These are phyloP conservation scores for Tephrocybe sp. DNA, from an alignment of 768 basidiomycete species.

Conservation along the genomic window DNA sequence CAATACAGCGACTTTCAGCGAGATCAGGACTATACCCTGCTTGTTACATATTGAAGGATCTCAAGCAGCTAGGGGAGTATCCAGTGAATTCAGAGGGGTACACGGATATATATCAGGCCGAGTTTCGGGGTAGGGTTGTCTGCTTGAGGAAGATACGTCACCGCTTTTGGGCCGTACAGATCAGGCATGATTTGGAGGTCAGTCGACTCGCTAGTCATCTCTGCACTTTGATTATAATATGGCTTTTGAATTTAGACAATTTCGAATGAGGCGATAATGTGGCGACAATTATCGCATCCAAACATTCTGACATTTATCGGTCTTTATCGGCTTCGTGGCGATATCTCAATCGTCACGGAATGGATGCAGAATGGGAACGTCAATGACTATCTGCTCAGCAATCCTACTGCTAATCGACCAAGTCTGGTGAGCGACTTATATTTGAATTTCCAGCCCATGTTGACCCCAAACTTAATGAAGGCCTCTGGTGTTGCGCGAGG, in stretches of 20 bases:
- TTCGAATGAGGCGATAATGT: conserved; percentile 2
- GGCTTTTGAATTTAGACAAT: neutral
- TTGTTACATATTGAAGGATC: neutral
- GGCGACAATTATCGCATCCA: neutral
- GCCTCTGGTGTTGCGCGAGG: neutral
- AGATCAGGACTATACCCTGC: neutral
- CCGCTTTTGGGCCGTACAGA: too few species aligned
- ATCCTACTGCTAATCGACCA: neutral
- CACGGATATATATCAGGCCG: neutral
- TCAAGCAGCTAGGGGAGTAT: neutral
- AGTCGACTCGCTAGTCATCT: neutral
- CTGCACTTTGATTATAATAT: neutral
- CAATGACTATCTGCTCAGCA: neutral
- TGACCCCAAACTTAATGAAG: neutral
- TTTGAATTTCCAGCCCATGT: neutral
- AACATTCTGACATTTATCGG: neutral
- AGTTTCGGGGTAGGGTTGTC: conserved; percentile 1
- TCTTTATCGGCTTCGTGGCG: neutral
- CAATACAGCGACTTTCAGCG: neutral
- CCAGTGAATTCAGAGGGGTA: neutral
- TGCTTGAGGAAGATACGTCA: conserved; percentile 3
- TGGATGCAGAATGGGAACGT: conserved; percentile 4
- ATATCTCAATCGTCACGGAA: neutral
- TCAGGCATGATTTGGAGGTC: neutral
- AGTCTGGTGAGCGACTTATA: neutral